Conservation (phyloP, 192 early-diverging fungal genomes). For the Mortierella hygrophila region DNA sequence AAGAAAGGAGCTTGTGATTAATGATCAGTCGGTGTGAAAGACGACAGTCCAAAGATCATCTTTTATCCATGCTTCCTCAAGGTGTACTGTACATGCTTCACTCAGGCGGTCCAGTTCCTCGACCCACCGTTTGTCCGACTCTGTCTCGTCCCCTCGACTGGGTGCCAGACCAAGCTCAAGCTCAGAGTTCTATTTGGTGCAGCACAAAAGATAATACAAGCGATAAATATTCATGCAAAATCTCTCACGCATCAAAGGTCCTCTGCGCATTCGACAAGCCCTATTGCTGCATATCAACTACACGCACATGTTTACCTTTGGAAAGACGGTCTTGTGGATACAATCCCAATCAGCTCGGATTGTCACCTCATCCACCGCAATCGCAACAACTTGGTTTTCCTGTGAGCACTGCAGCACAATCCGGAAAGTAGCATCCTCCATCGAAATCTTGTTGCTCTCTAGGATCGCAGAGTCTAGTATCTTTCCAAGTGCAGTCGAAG, state of each 20-base stretch:
- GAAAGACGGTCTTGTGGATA: constrained; percentile 53
- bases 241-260: no score
- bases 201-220: neutral
- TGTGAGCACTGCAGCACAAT: constrained; percentile 47
- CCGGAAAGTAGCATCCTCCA: constrained; percentile 41
- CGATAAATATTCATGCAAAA: neutral
- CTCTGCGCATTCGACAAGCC: neutral
- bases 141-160: constrained; percentile 23
- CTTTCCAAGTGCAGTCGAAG: constrained; percentile 24
- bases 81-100: constrained; percentile 44
- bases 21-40: neutral
- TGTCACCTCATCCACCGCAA: constrained; percentile 24
- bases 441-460: constrained; percentile 26
- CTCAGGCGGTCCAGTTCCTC: constrained; percentile 45
- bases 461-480: constrained; percentile 26
- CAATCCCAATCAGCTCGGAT: constrained; percentile 53
- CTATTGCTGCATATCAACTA: neutral
- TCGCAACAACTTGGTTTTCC: constrained; percentile 41
- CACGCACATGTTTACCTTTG: constrained; percentile 27
- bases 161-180: constrained; percentile 24
- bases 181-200: constrained; percentile 25
- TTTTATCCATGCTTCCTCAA: neutral
- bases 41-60: neutral
- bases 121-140: constrained; percentile 47
- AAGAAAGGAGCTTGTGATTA: neutral